A percentile compares a stretch with the other conserved stretches of the same genome.
phyloP scores from a whole-genome alignment of 805 yeast genomes.

The Sungouiozyma intestinalis region DNA sequence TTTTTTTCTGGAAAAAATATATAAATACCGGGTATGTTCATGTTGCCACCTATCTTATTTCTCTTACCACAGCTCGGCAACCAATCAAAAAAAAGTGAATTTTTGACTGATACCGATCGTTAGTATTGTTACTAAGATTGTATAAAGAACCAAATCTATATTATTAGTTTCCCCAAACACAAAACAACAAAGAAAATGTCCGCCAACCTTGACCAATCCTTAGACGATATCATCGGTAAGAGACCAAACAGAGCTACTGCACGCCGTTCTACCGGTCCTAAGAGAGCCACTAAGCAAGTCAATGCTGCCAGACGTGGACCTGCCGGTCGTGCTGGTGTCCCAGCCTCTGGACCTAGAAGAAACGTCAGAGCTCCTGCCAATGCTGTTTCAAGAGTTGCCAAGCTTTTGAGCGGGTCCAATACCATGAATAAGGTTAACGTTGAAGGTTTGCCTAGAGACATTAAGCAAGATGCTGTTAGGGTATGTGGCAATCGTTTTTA shows the following conservation, averaged over 20 bases:
- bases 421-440: conserved; percentile 77
- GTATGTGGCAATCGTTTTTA: conserved; percentile 42
- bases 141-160: conserved; percentile 1
- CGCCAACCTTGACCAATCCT: conserved; percentile 78
- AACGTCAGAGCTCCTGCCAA: conserved; percentile 22
- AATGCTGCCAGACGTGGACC: conserved; percentile 18
- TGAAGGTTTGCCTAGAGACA: conserved; percentile 77
- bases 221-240: conserved; percentile 84
- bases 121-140: neutral
- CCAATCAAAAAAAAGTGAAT: neutral
- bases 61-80: neutral
- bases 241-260: conserved; percentile 27
- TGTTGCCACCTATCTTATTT: neutral
- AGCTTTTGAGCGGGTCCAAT: conserved; percentile 33
- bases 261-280: conserved; percentile 27
- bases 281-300: conserved; percentile 27
- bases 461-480: conserved; percentile 73
- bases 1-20: neutral
- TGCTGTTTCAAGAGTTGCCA: conserved; percentile 30
- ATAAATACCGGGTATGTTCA: too few species aligned
- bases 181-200: conserved; percentile 40
- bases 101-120: neutral
- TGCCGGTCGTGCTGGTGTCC: conserved; percentile 11
- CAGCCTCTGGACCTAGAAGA: conserved; percentile 7
- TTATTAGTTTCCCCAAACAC: neutral